These are phyloP conservation scores for Acer campestre DNA, from an alignment of 345 rosid genomes.

Conservation along the genomic window DNA sequence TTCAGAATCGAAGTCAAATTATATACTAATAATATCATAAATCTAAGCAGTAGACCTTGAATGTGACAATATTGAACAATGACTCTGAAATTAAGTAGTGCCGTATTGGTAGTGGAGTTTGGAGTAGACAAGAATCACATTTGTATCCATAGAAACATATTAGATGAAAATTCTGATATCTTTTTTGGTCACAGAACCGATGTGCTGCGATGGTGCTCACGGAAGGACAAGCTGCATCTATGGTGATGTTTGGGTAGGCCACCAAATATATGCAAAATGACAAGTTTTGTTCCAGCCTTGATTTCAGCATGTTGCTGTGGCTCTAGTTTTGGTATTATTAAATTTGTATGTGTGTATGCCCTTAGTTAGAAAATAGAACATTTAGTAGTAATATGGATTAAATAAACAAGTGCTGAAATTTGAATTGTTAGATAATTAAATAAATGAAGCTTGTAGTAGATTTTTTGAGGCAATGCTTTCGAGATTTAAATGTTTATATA, in stretches of 20 bases:
- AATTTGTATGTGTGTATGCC: not conserved
- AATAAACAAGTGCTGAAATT: not conserved
- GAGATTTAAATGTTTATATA: too few species aligned
- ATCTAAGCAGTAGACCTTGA: not conserved
- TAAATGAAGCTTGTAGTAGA: not conserved
- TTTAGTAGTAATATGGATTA: not conserved
- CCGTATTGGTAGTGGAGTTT: not conserved
- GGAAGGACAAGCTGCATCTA: not conserved
- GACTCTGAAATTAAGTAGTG: slow-evolving; percentile 3
- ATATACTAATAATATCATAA: not conserved
- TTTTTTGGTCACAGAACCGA: not conserved
- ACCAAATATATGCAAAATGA: not conserved
- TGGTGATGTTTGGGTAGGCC: not conserved
- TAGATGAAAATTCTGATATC: not conserved
- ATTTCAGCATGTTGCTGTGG: not conserved
- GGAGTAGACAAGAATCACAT: not conserved
- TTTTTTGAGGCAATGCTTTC: not conserved
- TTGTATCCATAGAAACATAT: not conserved
- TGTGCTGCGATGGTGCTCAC: not conserved
- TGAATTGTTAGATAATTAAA: not conserved
- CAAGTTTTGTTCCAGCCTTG: not conserved
- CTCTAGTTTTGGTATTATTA: not conserved
- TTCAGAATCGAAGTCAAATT: not conserved
- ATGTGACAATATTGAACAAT: not conserved
- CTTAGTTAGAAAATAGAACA: not conserved